A percentile compares a stretch with the other conserved stretches of the same genome.
phyloP scores from a whole-genome alignment of 2,329 filamentous ascomycete genomes.

The Xylaria arbuscula region DNA sequence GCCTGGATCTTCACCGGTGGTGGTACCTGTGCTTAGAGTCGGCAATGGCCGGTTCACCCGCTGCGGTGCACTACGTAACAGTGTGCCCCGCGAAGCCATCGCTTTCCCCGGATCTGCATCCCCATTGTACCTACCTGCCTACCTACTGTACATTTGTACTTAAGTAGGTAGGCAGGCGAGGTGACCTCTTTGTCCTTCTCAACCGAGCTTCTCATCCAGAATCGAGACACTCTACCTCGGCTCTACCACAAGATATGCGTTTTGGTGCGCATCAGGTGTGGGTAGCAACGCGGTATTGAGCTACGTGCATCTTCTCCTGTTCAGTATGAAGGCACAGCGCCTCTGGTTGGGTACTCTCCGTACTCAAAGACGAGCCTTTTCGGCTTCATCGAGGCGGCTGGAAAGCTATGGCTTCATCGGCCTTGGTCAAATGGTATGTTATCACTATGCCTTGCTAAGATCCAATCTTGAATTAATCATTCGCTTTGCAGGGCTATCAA shows the following conservation, averaged over 20 bases:
- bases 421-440: slow-evolving; percentile 69
- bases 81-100: slow-evolving; percentile 40
- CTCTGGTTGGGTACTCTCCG: slow-evolving; percentile 54
- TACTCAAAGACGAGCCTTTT: slow-evolving; percentile 61
- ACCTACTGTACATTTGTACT: too few species aligned
- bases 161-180: background rate
- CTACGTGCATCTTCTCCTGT: slow-evolving; percentile 48
- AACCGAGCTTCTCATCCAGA: slow-evolving; percentile 11
- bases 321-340: slow-evolving; percentile 56
- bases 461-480: slow-evolving; percentile 20
- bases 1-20: background rate
- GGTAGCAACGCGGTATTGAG: slow-evolving; percentile 43
- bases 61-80: slow-evolving; percentile 23
- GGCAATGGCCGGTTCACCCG: slow-evolving; percentile 45
- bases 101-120: slow-evolving; percentile 23
- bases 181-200: background rate
- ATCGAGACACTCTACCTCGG: background rate
- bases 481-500: slow-evolving; percentile 63
- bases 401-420: slow-evolving; percentile 70
- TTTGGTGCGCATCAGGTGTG: slow-evolving; percentile 3
- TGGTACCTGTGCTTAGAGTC: slow-evolving; percentile 35
- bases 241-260: slow-evolving; percentile 13
- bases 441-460: background rate
- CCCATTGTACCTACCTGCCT: background rate
- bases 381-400: slow-evolving; percentile 58